Percentiles rank a stretch among this genome's conserved stretches.
Evolutionary conservation across 306 rosid species (phyloP).

Genomic region (Fagus sylvatica): DNA sequence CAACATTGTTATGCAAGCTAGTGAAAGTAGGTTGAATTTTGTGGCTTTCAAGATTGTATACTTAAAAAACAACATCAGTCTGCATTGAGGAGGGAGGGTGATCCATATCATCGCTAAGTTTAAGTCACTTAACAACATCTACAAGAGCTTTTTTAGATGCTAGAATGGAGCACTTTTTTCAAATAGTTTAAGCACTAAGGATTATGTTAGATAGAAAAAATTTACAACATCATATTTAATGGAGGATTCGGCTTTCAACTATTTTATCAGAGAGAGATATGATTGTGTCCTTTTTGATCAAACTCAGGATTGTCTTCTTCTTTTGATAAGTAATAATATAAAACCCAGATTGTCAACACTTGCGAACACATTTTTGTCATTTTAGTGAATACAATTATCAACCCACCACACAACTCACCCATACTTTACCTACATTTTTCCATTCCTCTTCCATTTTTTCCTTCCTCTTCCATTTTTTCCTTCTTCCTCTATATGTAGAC

Average conservation of each 20-base stretch:
- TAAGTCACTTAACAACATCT: background rate
- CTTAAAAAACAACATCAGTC: background rate
- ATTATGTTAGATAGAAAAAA: background rate
- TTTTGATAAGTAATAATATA: background rate
- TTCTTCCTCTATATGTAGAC: slow-evolving; percentile 30
- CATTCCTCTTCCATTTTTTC: slow-evolving; percentile 33
- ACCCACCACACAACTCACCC: slow-evolving; percentile 21
- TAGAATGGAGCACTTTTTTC: background rate
- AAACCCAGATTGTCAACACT: background rate
- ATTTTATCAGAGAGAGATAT: background rate
- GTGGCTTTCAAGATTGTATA: background rate
- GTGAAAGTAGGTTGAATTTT: too few species aligned
- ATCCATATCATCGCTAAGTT: background rate
- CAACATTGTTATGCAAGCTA: too few species aligned
- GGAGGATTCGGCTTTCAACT: background rate
- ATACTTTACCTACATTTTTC: slow-evolving; percentile 30
- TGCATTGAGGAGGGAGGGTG: background rate
- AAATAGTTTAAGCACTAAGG: background rate
- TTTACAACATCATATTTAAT: background rate
- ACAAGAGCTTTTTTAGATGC: background rate
- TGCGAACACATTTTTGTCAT: background rate
- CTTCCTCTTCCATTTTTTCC: slow-evolving; percentile 37
- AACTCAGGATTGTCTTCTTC: background rate
- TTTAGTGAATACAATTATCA: background rate
- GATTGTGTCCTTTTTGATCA: background rate